Percentiles rank a stretch among this genome's conserved stretches.
These are phyloP conservation scores for Graphilbum ipis-grandicollis DNA, from an alignment of 2,329 filamentous ascomycete genomes.

Conservation along the genomic window DNA sequence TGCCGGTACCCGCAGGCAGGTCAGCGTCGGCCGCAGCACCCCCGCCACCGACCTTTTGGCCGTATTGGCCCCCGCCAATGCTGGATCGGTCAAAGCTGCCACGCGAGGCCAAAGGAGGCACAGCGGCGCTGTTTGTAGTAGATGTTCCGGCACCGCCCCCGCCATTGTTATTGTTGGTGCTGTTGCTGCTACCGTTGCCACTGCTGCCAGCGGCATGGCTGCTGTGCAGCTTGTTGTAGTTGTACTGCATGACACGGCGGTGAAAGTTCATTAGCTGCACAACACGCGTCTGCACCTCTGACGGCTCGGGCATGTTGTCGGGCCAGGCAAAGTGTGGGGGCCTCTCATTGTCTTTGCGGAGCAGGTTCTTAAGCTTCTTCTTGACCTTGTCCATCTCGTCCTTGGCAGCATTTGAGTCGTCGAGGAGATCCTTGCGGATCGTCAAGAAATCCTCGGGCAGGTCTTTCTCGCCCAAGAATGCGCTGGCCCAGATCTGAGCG, in stretches of 20 bases:
- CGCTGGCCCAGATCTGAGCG: slow-evolving; percentile 85
- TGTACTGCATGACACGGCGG: slow-evolving; percentile 83
- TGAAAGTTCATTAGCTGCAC: slow-evolving; percentile 98
- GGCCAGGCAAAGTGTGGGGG: slow-evolving; percentile 98
- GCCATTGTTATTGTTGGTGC: too few species aligned
- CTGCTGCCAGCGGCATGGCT: slow-evolving; percentile 14
- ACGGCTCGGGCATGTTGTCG: slow-evolving; percentile 82
- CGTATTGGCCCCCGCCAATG: slow-evolving; percentile 17
- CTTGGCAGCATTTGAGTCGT: slow-evolving; percentile 96
- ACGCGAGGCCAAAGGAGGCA: too few species aligned
- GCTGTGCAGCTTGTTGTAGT: slow-evolving; percentile 65
- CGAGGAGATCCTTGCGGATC: slow-evolving; percentile 82
- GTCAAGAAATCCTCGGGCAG: slow-evolving; percentile 73
- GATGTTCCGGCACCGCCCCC: too few species aligned
- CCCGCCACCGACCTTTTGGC: neutral
- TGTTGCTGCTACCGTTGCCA: neutral
- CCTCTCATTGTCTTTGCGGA: slow-evolving; percentile 83
- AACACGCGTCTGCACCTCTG: slow-evolving; percentile 77
- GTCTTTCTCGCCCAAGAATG: slow-evolving; percentile 78
- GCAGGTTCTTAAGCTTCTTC: slow-evolving; percentile 89
- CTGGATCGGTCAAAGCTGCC: neutral
- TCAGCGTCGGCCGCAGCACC: slow-evolving; percentile 20
- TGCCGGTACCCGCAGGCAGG: slow-evolving; percentile 5
- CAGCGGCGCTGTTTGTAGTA: too few species aligned
- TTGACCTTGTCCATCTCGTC: slow-evolving; percentile 99